Evolutionary conservation across 2,329 filamentous ascomycete species (phyloP).

Genomic region (Sarocladiaceae sp.): DNA sequence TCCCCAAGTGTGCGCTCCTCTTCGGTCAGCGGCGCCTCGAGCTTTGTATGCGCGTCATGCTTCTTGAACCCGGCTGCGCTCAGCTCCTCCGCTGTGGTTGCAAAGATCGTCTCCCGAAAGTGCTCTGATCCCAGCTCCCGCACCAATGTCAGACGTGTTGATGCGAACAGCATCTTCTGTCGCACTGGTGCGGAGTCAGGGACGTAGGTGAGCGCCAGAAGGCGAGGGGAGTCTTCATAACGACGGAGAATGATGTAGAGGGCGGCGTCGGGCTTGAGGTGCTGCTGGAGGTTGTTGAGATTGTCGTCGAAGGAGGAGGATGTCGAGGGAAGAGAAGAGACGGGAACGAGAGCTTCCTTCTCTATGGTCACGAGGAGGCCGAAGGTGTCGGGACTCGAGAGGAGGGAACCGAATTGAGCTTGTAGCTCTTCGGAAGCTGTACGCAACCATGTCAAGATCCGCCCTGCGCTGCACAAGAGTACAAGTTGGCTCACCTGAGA

Average conservation of each 20-base stretch:
- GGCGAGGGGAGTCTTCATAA: slow-evolving; percentile 48
- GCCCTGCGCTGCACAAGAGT: not conserved
- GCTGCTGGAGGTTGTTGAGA: slow-evolving; percentile 53
- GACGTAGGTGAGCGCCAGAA: slow-evolving; percentile 71
- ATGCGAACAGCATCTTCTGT: slow-evolving; percentile 81
- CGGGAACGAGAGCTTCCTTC: slow-evolving; percentile 60
- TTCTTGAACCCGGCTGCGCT: slow-evolving; percentile 62
- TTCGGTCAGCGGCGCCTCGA: slow-evolving; percentile 68
- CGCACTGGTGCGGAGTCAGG: slow-evolving; percentile 73
- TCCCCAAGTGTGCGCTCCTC: slow-evolving; percentile 67
- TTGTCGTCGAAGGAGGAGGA: slow-evolving; percentile 57
- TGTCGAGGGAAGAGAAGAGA: slow-evolving; percentile 46
- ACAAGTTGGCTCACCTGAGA: slow-evolving; percentile 49
- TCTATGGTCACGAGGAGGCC: slow-evolving; percentile 67
- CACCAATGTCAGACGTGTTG: slow-evolving; percentile 67
- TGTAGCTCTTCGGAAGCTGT: slow-evolving; percentile 72
- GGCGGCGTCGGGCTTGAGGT: slow-evolving; percentile 60
- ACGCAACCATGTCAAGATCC: not conserved
- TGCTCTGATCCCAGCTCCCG: slow-evolving; percentile 73
- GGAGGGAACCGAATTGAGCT: slow-evolving; percentile 63
- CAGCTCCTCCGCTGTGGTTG: slow-evolving; percentile 63
- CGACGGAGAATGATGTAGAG: slow-evolving; percentile 72
- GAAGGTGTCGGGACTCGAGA: slow-evolving; percentile 55
- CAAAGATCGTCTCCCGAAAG: slow-evolving; percentile 71
- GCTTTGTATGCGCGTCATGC: slow-evolving; percentile 60